A percentile compares a stretch with the other conserved stretches of the same genome.
These are phyloP conservation scores for Ochromonas danica DNA, from an alignment of 108 stramenopile species.

Conservation along the genomic window DNA sequence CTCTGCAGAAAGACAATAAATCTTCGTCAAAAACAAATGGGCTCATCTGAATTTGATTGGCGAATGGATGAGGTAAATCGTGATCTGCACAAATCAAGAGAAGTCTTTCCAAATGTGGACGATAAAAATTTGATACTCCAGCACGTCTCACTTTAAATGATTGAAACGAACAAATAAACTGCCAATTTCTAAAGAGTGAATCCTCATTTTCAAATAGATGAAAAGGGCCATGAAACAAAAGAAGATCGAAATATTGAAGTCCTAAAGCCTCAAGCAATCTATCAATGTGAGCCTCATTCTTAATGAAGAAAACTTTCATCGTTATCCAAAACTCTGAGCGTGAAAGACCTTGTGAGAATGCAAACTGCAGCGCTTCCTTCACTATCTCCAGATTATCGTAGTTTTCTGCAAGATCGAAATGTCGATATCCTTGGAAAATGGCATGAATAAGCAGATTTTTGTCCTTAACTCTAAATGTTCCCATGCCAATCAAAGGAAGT, in stretches of 20 bases:
- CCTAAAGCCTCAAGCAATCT: conserved; percentile 15
- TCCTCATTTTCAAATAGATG: conserved; percentile 17
- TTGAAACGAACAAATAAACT: conserved; percentile 17
- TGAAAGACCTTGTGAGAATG: conserved; percentile 15
- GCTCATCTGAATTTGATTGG: conserved; percentile 15
- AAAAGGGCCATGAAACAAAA: conserved; percentile 16
- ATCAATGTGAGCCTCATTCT: conserved; percentile 10
- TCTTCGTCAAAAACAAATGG: conserved; percentile 16
- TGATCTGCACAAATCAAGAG: conserved; percentile 15
- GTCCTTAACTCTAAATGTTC: conserved; percentile 16
- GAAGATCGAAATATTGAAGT: conserved; percentile 17
- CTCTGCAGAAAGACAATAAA: conserved; percentile 16
- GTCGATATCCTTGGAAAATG: conserved; percentile 15
- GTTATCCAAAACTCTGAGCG: conserved; percentile 15
- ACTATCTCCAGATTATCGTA: conserved; percentile 16
- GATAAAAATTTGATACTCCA: conserved; percentile 17
- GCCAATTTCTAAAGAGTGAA: conserved; percentile 16
- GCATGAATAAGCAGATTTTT: conserved; percentile 17
- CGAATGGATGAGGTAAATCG: conserved; percentile 15
- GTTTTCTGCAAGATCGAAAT: conserved; percentile 16
- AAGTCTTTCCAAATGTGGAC: conserved; percentile 15
- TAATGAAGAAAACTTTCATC: conserved; percentile 17
- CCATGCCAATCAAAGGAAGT: conserved; percentile 15
- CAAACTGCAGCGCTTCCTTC: conserved; percentile 13
- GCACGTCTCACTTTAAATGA: conserved; percentile 15